phyloP scores from a whole-genome alignment of 441 rosid genomes.

The Pelargonium citronellum region DNA sequence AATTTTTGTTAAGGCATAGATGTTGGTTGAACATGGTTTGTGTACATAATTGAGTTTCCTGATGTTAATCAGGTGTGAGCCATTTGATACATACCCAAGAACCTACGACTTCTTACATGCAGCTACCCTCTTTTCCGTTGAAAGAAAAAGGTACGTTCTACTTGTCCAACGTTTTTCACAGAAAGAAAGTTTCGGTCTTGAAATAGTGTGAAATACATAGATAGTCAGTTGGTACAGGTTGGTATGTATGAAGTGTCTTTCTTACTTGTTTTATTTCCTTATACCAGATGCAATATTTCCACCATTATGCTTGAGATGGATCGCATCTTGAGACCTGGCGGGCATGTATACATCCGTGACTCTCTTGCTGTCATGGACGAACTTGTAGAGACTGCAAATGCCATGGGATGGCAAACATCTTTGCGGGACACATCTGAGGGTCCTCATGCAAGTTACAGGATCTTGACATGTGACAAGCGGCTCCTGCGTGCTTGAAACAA shows the following conservation, averaged over 20 bases:
- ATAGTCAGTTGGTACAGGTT: no score
- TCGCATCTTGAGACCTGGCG: conserved; percentile 92
- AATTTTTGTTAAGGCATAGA: neutral
- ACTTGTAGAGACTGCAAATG: conserved; percentile 66
- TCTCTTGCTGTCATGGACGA: conserved; percentile 70
- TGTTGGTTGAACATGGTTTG: conserved; percentile 1
- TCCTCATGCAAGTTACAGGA: conserved; percentile 87
- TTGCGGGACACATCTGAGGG: conserved; percentile 89
- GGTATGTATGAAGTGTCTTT: neutral
- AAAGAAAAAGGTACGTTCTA: conserved; percentile 62
- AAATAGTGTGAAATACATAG: no score
- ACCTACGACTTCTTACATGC: conserved; percentile 86
- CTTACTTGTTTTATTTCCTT: conserved; percentile 1
- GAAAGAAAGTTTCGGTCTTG: no score
- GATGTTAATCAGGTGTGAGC: conserved; percentile 71
- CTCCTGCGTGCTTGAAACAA: conserved; percentile 44
- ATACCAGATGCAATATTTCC: conserved; percentile 74
- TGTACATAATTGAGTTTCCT: conserved; percentile 5
- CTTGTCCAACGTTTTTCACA: neutral
- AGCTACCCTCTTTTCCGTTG: conserved; percentile 76
- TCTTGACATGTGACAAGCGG: conserved; percentile 68
- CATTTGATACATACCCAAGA: conserved; percentile 95
- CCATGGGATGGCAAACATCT: conserved; percentile 70
- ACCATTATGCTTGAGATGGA: conserved; percentile 99
- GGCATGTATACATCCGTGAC: conserved; percentile 79